Percentiles rank a stretch among this genome's conserved stretches.
These are phyloP conservation scores for Boletus vermiculosoides DNA, from an alignment of 768 basidiomycete species.

Conservation along the genomic window DNA sequence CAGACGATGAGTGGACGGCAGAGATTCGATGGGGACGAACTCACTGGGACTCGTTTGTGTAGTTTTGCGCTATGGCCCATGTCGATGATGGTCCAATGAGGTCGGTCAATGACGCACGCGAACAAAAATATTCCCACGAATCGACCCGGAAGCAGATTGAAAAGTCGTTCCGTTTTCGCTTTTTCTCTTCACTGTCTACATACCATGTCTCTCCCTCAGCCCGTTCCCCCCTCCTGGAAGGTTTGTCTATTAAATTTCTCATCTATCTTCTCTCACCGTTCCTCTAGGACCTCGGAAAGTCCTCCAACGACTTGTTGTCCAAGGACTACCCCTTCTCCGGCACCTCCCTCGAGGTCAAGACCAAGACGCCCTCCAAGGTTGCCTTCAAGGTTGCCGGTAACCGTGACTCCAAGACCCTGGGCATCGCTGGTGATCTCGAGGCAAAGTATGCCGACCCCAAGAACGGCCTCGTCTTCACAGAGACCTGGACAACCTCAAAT, in stretches of 20 bases:
- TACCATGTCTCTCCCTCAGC: constrained; percentile 88
- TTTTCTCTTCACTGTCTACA: constrained; percentile 20
- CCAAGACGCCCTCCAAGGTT: constrained; percentile 83
- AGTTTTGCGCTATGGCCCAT: constrained; percentile 40
- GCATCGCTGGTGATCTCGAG: constrained; percentile 90
- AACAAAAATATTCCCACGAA: constrained; percentile 30
- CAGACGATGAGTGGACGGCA: background rate
- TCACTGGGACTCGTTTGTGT: constrained; percentile 32
- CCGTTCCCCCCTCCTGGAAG: constrained; percentile 98
- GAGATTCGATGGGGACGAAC: constrained; percentile 1
- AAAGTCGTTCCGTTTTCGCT: background rate
- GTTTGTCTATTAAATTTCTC: constrained; percentile 37
- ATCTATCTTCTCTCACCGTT: background rate
- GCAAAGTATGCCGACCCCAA: constrained; percentile 89
- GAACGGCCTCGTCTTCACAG: constrained; percentile 92
- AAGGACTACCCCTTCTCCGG: constrained; percentile 89
- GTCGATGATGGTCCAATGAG: too few relatives aligned
- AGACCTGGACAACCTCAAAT: constrained; percentile 96
- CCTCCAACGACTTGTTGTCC: constrained; percentile 88
- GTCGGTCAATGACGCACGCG: too few relatives aligned
- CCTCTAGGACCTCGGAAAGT: constrained; percentile 89
- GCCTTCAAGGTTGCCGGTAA: constrained; percentile 90
- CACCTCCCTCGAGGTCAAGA: constrained; percentile 80
- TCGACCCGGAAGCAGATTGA: constrained; percentile 19
- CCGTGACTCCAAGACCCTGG: constrained; percentile 69